A percentile compares a stretch with the other conserved stretches of the same genome.
Conservation (phyloP, 108 stramenopile species). For the Thalassiosira profunda region DNA sequence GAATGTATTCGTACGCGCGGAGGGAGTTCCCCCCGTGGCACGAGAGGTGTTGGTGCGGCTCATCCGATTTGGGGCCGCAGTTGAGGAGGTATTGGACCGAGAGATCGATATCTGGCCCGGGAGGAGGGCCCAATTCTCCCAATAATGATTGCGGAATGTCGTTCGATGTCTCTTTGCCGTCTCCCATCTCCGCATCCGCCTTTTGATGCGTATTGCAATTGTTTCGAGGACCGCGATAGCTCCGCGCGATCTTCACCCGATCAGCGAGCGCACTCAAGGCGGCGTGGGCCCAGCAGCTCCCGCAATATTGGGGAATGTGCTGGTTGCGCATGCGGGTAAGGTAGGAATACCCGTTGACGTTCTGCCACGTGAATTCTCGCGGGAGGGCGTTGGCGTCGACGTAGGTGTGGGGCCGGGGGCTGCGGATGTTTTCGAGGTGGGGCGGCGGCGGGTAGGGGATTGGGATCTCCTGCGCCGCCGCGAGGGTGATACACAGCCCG, state of each 20-base stretch:
- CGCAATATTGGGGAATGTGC: constrained; percentile 78
- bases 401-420: constrained; percentile 83
- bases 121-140: constrained; percentile 36
- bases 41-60: constrained; percentile 18
- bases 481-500: too few species aligned
- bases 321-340: constrained; percentile 73
- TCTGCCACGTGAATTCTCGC: constrained; percentile 77
- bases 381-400: constrained; percentile 66
- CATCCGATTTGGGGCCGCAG: constrained; percentile 26
- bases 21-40: constrained; percentile 75
- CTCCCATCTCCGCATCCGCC: not conserved
- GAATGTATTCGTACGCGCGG: constrained; percentile 71
- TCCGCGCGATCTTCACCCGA: constrained; percentile 80
- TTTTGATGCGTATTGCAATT: not conserved
- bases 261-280: constrained; percentile 72
- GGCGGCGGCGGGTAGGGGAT: constrained; percentile 20
- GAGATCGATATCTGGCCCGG: constrained; percentile 40
- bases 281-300: constrained; percentile 85
- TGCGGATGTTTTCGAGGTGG: constrained; percentile 7
- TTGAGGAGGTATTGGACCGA: constrained; percentile 60
- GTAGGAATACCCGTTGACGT: constrained; percentile 64
- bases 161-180: not conserved
- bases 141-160: not conserved
- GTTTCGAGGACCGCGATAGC: constrained; percentile 13
- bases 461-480: constrained; percentile 28